These are phyloP conservation scores for Platanthera guangdongensis DNA, from an alignment of 106 monocot genomes.

Conservation along the genomic window DNA sequence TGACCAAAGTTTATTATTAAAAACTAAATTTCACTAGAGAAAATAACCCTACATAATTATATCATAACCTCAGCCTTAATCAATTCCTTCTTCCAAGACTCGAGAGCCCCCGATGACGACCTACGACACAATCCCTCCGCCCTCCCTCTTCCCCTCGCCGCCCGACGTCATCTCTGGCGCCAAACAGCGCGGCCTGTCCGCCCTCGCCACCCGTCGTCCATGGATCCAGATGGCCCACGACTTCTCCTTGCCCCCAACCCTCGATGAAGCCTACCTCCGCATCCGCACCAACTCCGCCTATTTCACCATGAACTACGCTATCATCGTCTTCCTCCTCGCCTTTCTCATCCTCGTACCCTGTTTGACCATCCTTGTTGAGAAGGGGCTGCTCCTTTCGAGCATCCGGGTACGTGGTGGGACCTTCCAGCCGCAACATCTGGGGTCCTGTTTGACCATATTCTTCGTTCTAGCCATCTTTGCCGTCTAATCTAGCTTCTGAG, in stretches of 20 bases:
- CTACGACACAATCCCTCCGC: conserved; percentile 55
- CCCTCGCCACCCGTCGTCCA: conserved; percentile 65
- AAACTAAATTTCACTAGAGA: too few relatives aligned
- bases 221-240: conserved; percentile 55
- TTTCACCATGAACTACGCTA: conserved; percentile 74
- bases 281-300: conserved; percentile 52
- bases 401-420: too few relatives aligned
- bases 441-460: too few relatives aligned
- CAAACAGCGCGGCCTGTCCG: conserved; percentile 43
- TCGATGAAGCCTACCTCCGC: conserved; percentile 58
- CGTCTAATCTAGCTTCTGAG: too few relatives aligned
- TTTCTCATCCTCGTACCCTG: conserved; percentile 35
- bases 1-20: too few relatives aligned
- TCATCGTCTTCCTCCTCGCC: conserved; percentile 37
- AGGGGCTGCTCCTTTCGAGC: too few relatives aligned
- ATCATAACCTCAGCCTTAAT: too few relatives aligned
- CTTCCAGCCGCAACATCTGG: too few relatives aligned
- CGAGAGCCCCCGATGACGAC: conserved; percentile 27
- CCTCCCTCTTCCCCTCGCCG: background rate
- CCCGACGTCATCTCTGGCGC: conserved; percentile 37
- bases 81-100: too few relatives aligned
- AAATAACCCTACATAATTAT: too few relatives aligned
- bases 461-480: too few relatives aligned
- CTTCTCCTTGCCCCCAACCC: conserved; percentile 38
- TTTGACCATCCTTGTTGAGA: too few relatives aligned